Percentiles rank a stretch among this genome's conserved stretches.
Conservation (phyloP, 106 monocot species). For the Dendrobium huoshanense region DNA sequence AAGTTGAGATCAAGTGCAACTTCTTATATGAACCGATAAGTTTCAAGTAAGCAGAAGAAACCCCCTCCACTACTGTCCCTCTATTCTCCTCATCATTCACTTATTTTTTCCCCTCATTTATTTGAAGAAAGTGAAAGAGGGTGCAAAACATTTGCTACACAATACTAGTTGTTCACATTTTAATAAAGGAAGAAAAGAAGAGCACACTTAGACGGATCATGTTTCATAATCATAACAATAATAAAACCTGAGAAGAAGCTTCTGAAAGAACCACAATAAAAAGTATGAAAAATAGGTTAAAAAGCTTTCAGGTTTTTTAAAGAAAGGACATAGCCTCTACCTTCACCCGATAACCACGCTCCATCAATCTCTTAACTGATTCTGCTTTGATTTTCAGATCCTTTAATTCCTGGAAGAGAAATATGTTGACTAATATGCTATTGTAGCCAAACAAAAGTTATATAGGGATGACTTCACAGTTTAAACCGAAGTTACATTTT, state of each 20-base stretch:
- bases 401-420: slow-evolving; percentile 60
- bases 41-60: no score
- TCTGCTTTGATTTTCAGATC: slow-evolving; percentile 92
- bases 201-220: neutral
- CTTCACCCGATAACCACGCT: slow-evolving; percentile 93
- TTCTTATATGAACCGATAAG: no score
- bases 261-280: neutral
- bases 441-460: neutral
- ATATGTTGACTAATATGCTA: neutral
- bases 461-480: neutral
- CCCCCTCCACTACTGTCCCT: no score
- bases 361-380: slow-evolving; percentile 62
- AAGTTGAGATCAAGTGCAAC: no score
- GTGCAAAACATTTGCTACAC: no score
- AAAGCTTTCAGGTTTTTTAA: neutral
- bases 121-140: no score
- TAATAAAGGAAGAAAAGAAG: no score
- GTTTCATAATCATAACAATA: neutral
- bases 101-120: no score
- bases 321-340: slow-evolving; percentile 20
- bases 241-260: neutral
- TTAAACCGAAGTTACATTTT: neutral
- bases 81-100: no score
- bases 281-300: neutral
- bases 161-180: no score